Base-by-base conservation (phyloP, 2,329 filamentous ascomycete species). In the Tolypocladium ophioglossoides region DNA sequence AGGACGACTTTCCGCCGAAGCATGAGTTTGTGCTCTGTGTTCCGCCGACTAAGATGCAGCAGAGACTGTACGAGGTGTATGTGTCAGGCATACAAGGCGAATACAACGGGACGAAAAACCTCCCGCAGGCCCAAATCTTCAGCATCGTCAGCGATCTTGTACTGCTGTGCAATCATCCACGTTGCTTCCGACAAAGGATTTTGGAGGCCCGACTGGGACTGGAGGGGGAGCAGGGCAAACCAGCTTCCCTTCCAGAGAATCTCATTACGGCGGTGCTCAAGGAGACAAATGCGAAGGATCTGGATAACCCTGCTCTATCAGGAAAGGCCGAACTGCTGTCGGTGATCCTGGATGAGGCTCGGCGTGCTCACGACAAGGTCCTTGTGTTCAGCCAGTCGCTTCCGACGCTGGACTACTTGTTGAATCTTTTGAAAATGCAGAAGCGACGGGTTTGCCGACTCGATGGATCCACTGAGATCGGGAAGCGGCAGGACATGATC, bases 21-120 rank as follows among this genome's bases (percentile, higher is more conserved):
- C 80, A 78, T 9, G 91, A 96, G 64, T 96, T 92, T 63, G 80
- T 95, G 34, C 78, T 96, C 52, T 87, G 78, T 3, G 74, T 96
- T 7, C 81, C 85, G 8, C 72, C 94, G 12, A 89, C 87, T 0
- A 62, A 72, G 0, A 50, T 87, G 1, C 91, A 96, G 67, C 70
- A 68, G 46, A 62, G 72, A 2, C 76, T 84, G 0, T 96, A 96
- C 66, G 59, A 70, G 37, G 56, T 64, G 6, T 81, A 76, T 58
- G 63, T 80, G 20, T 52, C 61, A 38, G 59, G 58, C n/a, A 16
- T 62, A 39, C 24, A 35, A 4, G 50, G 46, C 8, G 54, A 48
- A 39, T 54, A 50, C 20, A 50, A 11, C 47, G 51, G 7, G 2
- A 32, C 7, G 27, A 50, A 50, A 10, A 55, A 55, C 10, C 4